Evolutionary conservation across 164 flowering plant genomes (phyloP).

Genomic region (Nymphaea thermarum): DNA sequence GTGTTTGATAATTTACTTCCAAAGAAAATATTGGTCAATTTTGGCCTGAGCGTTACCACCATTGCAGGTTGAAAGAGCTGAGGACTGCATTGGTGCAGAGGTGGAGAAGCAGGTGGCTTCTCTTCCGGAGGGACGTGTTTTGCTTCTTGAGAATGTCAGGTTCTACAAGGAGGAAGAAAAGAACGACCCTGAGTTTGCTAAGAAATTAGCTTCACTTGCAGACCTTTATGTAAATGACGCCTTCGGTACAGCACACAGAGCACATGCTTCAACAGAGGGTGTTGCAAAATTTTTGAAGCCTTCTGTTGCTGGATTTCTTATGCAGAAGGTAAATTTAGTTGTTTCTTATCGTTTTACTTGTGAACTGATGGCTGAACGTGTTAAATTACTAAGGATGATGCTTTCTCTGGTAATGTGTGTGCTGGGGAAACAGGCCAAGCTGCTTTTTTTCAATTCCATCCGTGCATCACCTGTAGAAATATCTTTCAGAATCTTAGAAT

Average conservation of each 20-base stretch:
- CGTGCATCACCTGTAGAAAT: too few species aligned
- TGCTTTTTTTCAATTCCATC: too few species aligned
- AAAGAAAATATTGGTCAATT: too few species aligned
- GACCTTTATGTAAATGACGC: conserved; percentile 84
- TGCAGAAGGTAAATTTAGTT: conserved; percentile 52
- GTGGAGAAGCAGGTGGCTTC: conserved; percentile 62
- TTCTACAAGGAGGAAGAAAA: conserved; percentile 82
- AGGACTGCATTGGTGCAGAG: conserved; percentile 71
- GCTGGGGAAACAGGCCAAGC: too few species aligned
- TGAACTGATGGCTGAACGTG: too few species aligned
- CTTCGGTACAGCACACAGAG: conserved; percentile 83
- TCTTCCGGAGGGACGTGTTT: conserved; percentile 73
- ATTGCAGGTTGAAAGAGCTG: conserved; percentile 59
- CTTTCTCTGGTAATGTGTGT: too few species aligned
- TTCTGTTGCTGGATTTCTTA: conserved; percentile 74
- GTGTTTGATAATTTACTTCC: too few species aligned
- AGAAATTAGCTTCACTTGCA: conserved; percentile 72
- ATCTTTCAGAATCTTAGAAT: too few species aligned
- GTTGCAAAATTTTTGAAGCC: conserved; percentile 72
- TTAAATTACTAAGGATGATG: too few species aligned
- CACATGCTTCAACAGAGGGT: conserved; percentile 88
- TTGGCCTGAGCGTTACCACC: not conserved
- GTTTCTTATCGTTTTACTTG: too few species aligned
- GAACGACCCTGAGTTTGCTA: conserved; percentile 77
- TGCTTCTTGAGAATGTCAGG: conserved; percentile 81